These are phyloP conservation scores for Pythium aristosporum DNA, from an alignment of 352 stramenopile species.

Conservation along the genomic window DNA sequence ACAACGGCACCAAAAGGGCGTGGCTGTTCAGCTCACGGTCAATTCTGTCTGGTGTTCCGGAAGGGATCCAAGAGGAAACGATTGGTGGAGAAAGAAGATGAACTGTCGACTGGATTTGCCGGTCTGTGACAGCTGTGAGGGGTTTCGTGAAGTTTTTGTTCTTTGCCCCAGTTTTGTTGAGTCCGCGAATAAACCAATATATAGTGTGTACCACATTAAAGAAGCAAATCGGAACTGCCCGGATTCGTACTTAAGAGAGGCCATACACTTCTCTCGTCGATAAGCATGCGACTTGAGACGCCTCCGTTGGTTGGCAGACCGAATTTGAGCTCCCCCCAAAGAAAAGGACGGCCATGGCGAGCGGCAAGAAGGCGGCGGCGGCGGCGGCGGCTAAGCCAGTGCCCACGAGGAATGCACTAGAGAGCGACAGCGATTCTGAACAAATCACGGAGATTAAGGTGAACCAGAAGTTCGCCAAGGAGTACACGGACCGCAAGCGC, in stretches of 20 bases:
- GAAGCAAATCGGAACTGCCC: conserved; percentile 5
- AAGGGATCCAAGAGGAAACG: conserved; percentile 4
- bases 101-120: background rate
- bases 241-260: conserved; percentile 8
- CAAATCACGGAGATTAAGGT: conserved; percentile 56
- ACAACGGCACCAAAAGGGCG: background rate
- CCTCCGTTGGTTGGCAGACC: conserved; percentile 25
- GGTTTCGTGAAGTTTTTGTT: conserved; percentile 10
- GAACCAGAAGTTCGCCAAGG: conserved; percentile 75
- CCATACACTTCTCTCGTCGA: background rate
- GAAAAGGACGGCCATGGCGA: conserved; percentile 7
- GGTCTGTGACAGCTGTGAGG: conserved; percentile 12
- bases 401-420: conserved; percentile 11
- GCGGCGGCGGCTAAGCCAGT: conserved; percentile 8
- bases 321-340: background rate
- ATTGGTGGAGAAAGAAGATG: conserved; percentile 11
- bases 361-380: conserved; percentile 10
- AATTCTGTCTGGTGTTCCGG: no score
- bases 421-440: conserved; percentile 20
- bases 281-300: conserved; percentile 24
- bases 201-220: background rate
- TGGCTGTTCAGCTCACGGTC: background rate
- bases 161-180: background rate
- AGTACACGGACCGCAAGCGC: conserved; percentile 74
- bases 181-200: background rate